phyloP scores from a whole-genome alignment of 2,329 filamentous ascomycete genomes.

The Pseudopyricularia cyperi region DNA sequence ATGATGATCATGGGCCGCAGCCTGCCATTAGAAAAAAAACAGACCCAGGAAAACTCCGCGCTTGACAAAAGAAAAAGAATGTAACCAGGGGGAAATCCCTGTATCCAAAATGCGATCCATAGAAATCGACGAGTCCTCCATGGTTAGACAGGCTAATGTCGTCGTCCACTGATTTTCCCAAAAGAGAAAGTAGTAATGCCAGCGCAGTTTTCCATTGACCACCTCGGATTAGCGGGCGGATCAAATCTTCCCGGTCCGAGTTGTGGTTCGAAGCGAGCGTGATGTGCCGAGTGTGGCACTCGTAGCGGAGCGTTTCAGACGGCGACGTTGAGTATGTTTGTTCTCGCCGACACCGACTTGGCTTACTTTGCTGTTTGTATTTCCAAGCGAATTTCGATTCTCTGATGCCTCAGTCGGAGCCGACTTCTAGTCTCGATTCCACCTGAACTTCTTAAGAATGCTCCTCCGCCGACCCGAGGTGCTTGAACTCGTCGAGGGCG shows the following conservation, averaged over 20 bases:
- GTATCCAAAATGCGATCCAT: background rate
- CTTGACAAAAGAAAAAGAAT: background rate
- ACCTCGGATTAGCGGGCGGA: background rate
- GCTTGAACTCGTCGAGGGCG: background rate
- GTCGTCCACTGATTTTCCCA: background rate
- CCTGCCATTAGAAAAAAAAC: background rate
- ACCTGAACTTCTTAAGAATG: slow-evolving; percentile 7
- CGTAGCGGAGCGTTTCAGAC: background rate
- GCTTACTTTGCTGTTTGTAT: background rate
- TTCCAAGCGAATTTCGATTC: background rate
- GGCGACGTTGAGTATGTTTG: background rate
- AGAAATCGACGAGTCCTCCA: background rate
- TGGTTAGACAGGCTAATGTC: too few relatives aligned
- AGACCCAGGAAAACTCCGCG: background rate
- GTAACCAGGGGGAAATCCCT: background rate
- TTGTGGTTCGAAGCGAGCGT: background rate
- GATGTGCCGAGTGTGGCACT: background rate
- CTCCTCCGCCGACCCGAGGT: slow-evolving; percentile 1
- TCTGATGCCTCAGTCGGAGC: background rate
- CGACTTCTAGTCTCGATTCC: slow-evolving; percentile 1
- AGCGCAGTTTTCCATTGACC: background rate
- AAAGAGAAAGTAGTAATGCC: background rate
- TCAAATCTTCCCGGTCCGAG: background rate
- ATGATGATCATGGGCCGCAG: background rate
- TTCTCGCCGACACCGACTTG: background rate